phyloP scores from a whole-genome alignment of 2,329 filamentous ascomycete species.

The Fusarium napiforme region DNA sequence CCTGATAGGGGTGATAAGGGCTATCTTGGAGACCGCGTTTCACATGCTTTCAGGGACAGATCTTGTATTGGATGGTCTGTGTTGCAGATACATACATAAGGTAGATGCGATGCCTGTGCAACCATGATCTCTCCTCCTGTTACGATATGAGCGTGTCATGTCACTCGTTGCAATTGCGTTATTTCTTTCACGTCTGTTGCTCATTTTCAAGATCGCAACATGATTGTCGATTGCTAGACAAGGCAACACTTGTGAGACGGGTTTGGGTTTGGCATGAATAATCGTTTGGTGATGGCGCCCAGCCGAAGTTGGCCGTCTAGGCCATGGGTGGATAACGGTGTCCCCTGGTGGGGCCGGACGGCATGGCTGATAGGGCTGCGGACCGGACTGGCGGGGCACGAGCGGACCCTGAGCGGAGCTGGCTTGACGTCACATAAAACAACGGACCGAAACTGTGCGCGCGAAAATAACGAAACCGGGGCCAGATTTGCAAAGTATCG shows the following conservation, averaged over 20 bases:
- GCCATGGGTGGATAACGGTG: constrained; percentile 2
- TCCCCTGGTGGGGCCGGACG: constrained; percentile 40
- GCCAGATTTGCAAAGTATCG: constrained; percentile 15
- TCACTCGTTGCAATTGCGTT: neutral
- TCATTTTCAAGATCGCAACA: constrained; percentile 8
- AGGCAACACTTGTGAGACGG: constrained; percentile 13
- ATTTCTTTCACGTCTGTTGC: neutral
- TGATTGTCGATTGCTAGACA: constrained; percentile 13
- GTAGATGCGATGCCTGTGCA: constrained; percentile 2
- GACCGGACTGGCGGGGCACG: constrained; percentile 28
- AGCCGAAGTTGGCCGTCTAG: constrained; percentile 25
- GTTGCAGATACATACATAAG: neutral
- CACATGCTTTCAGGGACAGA: constrained; percentile 37
- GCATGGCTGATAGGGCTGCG: constrained; percentile 46
- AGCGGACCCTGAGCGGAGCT: constrained; percentile 32
- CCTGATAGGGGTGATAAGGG: constrained; percentile 19
- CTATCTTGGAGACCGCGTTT: constrained; percentile 31
- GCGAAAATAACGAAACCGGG: constrained; percentile 15
- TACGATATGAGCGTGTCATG: neutral
- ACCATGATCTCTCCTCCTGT: neutral
- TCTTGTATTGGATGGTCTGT: constrained; percentile 10
- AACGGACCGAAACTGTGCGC: constrained; percentile 38
- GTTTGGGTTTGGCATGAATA: constrained; percentile 10
- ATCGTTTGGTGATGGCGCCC: constrained; percentile 30
- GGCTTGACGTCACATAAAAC: constrained; percentile 47